Percentiles rank a stretch among this genome's conserved stretches.
phyloP scores from a whole-genome alignment of 2,329 filamentous ascomycete species.

The Spiromastix sp. region DNA sequence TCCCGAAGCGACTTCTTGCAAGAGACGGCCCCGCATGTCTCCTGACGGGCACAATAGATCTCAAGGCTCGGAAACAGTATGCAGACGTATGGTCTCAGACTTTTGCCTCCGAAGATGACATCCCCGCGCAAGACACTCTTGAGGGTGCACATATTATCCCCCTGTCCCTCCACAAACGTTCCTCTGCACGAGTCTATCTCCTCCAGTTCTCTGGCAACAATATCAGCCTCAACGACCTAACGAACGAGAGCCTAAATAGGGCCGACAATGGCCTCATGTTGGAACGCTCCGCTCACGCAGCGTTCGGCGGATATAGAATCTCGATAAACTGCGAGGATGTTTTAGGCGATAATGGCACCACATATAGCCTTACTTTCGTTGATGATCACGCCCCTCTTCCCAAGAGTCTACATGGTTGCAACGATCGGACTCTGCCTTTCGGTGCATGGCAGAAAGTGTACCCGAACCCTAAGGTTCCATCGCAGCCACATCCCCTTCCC shows the following conservation, averaged over 20 bases:
- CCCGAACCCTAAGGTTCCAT: not conserved
- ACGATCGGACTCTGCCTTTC: not conserved
- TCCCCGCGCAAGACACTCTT: not conserved
- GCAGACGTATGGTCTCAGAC: not conserved
- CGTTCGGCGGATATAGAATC: not conserved
- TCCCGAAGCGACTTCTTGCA: not conserved
- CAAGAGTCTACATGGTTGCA: not conserved
- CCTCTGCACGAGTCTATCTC: not conserved
- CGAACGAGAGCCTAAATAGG: not conserved
- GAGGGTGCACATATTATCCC: not conserved
- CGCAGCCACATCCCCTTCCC: not conserved
- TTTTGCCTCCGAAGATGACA: not conserved
- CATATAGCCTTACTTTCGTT: not conserved
- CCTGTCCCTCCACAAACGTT: not conserved
- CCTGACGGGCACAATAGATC: not conserved
- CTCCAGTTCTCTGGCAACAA: not conserved
- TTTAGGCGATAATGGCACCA: not conserved
- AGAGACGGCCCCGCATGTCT: not conserved
- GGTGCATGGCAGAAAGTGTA: not conserved
- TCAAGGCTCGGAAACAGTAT: not conserved
- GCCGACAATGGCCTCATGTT: not conserved
- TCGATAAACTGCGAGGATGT: not conserved
- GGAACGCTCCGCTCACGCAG: not conserved
- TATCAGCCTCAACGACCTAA: not conserved
- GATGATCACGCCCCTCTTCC: not conserved